These are phyloP conservation scores for Neckera pumila DNA, from an alignment of 225 moss, liverwort and hornwort species.

Conservation along the genomic window DNA sequence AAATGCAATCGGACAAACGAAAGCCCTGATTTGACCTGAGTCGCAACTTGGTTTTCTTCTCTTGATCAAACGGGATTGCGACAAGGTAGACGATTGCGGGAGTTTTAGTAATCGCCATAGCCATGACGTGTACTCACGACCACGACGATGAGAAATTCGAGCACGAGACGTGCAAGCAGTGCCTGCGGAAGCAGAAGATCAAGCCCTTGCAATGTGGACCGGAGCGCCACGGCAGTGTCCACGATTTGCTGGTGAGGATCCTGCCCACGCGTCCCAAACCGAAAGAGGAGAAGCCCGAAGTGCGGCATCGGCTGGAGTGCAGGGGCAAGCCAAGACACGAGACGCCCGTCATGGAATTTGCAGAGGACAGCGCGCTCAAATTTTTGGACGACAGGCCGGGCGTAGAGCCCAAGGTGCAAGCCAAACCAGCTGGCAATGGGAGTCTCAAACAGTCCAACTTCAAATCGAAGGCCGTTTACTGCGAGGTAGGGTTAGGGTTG, in stretches of 20 bases:
- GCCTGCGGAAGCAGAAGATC: neutral
- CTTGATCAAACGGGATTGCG: neutral
- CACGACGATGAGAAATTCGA: neutral
- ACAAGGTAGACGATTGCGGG: neutral
- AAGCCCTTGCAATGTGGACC: neutral
- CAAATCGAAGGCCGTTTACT: conserved; percentile 28
- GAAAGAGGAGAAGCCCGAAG: neutral
- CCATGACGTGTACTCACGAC: neutral
- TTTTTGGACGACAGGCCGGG: neutral
- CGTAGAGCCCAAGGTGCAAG: neutral
- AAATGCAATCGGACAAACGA: neutral
- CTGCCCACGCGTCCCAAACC: neutral
- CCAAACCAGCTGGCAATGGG: neutral
- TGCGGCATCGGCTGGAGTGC: conserved; percentile 1
- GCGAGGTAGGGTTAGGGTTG: conserved; percentile 11
- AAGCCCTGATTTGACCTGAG: neutral
- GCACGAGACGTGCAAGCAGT: neutral
- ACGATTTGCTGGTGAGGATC: neutral
- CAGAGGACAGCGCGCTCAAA: conserved; percentile 1
- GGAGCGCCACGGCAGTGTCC: neutral
- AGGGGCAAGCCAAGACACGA: conserved; percentile 6
- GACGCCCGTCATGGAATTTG: neutral
- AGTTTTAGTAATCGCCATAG: neutral
- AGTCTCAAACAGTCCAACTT: neutral
- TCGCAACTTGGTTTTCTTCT: neutral